Conservation (phyloP, 805 yeast species). For the Metschnikowia koreensis region DNA sequence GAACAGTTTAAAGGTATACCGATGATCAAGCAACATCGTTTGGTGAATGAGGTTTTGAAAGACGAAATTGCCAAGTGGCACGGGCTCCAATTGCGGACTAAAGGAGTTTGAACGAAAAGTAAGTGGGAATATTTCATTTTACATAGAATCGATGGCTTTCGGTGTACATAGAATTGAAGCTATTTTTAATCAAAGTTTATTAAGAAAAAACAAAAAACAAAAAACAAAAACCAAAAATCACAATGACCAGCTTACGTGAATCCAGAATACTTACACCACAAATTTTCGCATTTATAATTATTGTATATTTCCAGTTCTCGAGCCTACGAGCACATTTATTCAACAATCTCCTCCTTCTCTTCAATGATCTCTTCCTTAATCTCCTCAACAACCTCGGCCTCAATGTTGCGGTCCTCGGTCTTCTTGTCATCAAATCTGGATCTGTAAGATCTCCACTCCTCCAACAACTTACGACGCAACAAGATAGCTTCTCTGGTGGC, state of each 20-base stretch:
- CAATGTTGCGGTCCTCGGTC: constrained; percentile 49
- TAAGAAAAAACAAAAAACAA: constrained; percentile 1
- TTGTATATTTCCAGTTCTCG: constrained; percentile 3
- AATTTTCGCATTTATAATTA: background rate
- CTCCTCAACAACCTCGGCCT: constrained; percentile 59
- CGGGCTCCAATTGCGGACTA: constrained; percentile 84
- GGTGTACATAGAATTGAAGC: background rate
- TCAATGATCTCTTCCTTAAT: constrained; percentile 43
- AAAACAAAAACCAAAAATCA: background rate
- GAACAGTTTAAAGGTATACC: constrained; percentile 72
- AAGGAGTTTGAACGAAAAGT: constrained; percentile 30
- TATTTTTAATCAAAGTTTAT: background rate
- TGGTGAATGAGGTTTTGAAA: constrained; percentile 76
- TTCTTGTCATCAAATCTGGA: constrained; percentile 30
- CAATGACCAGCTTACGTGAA: background rate
- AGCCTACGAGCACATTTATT: constrained; percentile 22
- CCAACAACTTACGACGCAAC: constrained; percentile 74
- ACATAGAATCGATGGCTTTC: background rate
- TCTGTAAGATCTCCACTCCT: constrained; percentile 87
- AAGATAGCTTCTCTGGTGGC: constrained; percentile 87
- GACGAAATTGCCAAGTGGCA: constrained; percentile 94
- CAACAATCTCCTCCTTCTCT: constrained; percentile 69
- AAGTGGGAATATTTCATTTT: background rate
- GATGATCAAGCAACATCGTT: constrained; percentile 87
- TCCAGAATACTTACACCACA: background rate